phyloP scores from a whole-genome alignment of 2,329 filamentous ascomycete species.

The Sphaerulina musiva region DNA sequence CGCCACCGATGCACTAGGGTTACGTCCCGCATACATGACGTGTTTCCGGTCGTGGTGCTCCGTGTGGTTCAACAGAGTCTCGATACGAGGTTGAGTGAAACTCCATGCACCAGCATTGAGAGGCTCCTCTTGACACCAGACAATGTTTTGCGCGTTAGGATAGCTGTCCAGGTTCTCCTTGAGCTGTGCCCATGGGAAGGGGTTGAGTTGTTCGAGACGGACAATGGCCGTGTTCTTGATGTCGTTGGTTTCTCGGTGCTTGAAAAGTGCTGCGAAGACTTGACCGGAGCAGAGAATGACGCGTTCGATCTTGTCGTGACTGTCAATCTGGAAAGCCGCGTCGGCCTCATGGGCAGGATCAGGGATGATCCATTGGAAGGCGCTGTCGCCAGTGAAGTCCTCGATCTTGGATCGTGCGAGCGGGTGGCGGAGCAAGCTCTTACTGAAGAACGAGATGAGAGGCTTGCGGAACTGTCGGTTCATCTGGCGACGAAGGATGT shows the following conservation, averaged over 20 bases:
- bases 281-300: slow-evolving; percentile 93
- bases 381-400: slow-evolving; percentile 82
- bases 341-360: slow-evolving; percentile 76
- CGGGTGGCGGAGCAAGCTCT: slow-evolving; percentile 90
- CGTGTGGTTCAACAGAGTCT: slow-evolving; percentile 91
- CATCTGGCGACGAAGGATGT: slow-evolving; percentile 93
- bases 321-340: slow-evolving; percentile 55
- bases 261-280: slow-evolving; percentile 83
- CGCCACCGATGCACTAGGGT: slow-evolving; percentile 87
- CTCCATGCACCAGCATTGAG: slow-evolving; percentile 96
- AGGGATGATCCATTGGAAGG: slow-evolving; percentile 94
- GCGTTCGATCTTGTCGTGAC: slow-evolving; percentile 81
- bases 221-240: slow-evolving; percentile 90
- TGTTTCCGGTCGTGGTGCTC: slow-evolving; percentile 88
- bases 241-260: slow-evolving; percentile 80
- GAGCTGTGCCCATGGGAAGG: slow-evolving; percentile 96
- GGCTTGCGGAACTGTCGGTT: slow-evolving; percentile 99
- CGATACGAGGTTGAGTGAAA: slow-evolving; percentile 93
- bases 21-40: slow-evolving; percentile 93
- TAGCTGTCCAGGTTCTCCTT: slow-evolving; percentile 95
- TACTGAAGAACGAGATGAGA: slow-evolving; percentile 96
- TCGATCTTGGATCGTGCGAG: slow-evolving; percentile 82
- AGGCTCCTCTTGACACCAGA: slow-evolving; percentile 96
- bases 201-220: slow-evolving; percentile 93
- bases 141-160: slow-evolving; percentile 94